These are phyloP conservation scores for Dioscorea alata DNA, from an alignment of 106 monocot species.

Conservation along the genomic window DNA sequence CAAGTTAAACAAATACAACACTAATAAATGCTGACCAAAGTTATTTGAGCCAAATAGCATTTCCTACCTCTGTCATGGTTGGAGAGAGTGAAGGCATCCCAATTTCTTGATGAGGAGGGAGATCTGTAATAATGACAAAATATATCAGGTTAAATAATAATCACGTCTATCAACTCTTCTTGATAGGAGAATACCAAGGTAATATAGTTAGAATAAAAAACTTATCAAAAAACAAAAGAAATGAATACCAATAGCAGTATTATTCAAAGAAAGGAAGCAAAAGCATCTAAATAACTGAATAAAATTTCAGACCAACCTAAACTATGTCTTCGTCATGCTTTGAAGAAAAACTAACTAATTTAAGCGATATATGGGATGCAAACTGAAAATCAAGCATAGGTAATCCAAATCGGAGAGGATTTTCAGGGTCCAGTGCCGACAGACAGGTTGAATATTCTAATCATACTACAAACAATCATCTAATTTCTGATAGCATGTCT, in stretches of 20 bases:
- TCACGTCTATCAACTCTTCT: neutral
- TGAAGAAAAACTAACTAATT: too few species aligned
- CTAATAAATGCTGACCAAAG: neutral
- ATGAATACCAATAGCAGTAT: neutral
- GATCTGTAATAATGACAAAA: constrained; percentile 32
- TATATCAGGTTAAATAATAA: neutral
- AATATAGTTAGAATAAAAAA: neutral
- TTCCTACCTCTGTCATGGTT: constrained; percentile 95
- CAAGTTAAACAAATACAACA: neutral
- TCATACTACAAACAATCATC: too few species aligned
- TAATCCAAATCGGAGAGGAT: too few species aligned
- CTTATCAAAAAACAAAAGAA: neutral
- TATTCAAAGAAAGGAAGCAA: too few species aligned
- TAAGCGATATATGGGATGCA: too few species aligned
- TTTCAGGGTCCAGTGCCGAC: too few species aligned
- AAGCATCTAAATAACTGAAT: too few species aligned
- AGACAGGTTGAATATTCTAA: too few species aligned
- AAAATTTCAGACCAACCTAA: too few species aligned
- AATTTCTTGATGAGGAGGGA: constrained; percentile 87
- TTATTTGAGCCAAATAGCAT: neutral
- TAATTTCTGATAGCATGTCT: too few species aligned
- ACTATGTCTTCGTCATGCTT: too few species aligned
- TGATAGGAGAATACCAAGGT: neutral
- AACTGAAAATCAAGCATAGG: too few species aligned
- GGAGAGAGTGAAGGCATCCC: constrained; percentile 99